Base-by-base conservation (phyloP, 2,329 filamentous ascomycete species). In the Ilyonectria mors-panacis region DNA sequence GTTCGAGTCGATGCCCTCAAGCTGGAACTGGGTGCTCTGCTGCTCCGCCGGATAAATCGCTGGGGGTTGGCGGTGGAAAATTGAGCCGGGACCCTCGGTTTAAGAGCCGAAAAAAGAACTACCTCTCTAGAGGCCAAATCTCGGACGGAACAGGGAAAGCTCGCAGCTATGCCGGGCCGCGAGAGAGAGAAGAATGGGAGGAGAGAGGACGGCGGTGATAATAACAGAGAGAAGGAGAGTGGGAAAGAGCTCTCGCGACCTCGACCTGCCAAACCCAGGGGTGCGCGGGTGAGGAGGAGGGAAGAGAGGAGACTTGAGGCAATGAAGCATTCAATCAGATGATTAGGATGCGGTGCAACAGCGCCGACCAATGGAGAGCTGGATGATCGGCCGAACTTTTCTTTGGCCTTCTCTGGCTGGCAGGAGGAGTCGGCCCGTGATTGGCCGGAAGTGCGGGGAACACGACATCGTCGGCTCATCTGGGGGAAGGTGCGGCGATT, bases 401-500 rank as follows among this genome's bases (percentile, higher is more conserved):
- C 59, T 62, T 28, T 63, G 45, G 37, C 51, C 39, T 61, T 53
- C 51, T 44, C 12, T 42, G 50, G 30, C 28, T 33, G 28, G 50
- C 19, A 35, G 50, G 30, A 35, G 28, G 21, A 33, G 5, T 13
- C 6, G 42, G 59, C 59, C 65, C 65, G 39, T 78, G 75, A 81
- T 81, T 81, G 79, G 79, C 35, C 59, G 6, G 13, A 33, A 26
- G 56, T 76, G 78, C 75, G 79, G 79, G 79, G 76, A 75, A 66
- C 59, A 60, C 55, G 42, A 65, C 61, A 56, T 28, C 13, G 73
- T 74, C 68, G 68, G 55, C 67, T 70, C 60, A 68, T 70, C 60
- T 59, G 47, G 73, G 64, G 59, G 51, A 60, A 47, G 54, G 54
- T 70, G 72, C 66, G 72, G 63, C 67, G 61, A 75, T 66, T 66